Percentiles rank a stretch among this genome's conserved stretches.
Evolutionary conservation across 2,329 filamentous ascomycete species (phyloP).

Genomic region (Sordariomycetes sp.): DNA sequence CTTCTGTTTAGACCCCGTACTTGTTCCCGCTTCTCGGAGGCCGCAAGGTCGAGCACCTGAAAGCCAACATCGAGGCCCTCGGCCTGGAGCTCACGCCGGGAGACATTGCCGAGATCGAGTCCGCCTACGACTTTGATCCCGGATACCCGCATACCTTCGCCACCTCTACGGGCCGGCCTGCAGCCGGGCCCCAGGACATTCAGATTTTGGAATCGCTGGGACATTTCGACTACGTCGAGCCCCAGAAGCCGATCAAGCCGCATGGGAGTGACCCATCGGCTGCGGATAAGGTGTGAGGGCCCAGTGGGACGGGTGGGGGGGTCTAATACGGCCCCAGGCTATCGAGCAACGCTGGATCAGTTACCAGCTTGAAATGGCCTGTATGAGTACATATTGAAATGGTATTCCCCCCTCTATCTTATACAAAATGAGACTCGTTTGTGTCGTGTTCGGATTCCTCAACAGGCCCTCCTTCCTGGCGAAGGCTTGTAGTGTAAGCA

Average conservation of each 20-base stretch:
- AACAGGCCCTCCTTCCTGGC: no score
- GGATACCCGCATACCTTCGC: conserved; percentile 18
- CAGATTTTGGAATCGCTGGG: neutral
- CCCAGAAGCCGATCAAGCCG: neutral
- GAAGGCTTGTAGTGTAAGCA: no score
- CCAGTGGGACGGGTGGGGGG: no score
- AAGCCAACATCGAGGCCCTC: conserved; percentile 45
- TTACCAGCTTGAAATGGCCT: no score
- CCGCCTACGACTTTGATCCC: conserved; percentile 37
- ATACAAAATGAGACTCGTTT: no score
- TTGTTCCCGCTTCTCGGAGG: conserved; percentile 44
- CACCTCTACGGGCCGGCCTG: neutral
- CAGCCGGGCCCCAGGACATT: neutral
- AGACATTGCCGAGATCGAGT: conserved; percentile 44
- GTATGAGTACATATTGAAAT: no score
- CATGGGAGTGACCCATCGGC: no score
- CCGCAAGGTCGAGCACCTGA: conserved; percentile 38
- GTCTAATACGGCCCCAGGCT: no score
- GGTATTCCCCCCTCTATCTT: no score
- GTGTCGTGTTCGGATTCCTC: no score
- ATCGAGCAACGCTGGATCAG: no score
- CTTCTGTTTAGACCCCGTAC: conserved; percentile 15
- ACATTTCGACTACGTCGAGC: neutral
- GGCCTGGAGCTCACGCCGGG: conserved; percentile 34
- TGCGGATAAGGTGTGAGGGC: no score